Conservation (phyloP, 768 basidiomycete genomes). For the Lactifluus pinguis region DNA sequence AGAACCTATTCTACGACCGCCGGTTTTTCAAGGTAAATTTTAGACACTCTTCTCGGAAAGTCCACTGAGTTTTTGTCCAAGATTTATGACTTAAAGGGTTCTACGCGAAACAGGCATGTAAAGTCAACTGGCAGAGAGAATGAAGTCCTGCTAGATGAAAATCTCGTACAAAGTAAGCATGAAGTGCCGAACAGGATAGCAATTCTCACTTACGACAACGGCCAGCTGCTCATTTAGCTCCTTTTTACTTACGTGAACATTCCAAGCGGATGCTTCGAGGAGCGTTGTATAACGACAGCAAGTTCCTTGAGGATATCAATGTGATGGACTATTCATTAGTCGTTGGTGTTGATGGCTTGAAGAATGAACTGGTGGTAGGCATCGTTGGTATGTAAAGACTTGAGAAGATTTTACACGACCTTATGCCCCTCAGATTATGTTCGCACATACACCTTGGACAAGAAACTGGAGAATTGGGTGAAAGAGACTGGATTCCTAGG, state of each 20-base stretch:
- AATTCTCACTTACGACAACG: neutral
- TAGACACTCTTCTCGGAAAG: neutral
- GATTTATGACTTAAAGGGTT: constrained; percentile 98
- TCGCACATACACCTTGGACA: constrained; percentile 96
- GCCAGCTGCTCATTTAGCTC: constrained; percentile 75
- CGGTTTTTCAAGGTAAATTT: constrained; percentile 72
- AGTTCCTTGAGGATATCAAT: constrained; percentile 87
- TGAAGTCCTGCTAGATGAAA: constrained; percentile 93
- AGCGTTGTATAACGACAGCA: constrained; percentile 90
- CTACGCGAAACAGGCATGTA: constrained; percentile 87
- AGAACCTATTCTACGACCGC: constrained; percentile 91
- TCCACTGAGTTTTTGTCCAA: constrained; percentile 24
- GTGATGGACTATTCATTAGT: constrained; percentile 98
- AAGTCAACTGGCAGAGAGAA: constrained; percentile 84
- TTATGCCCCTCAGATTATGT: constrained; percentile 66
- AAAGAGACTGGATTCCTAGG: constrained; percentile 92
- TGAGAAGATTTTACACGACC: neutral
- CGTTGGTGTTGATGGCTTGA: constrained; percentile 85
- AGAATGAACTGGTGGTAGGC: constrained; percentile 88
- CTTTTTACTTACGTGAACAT: constrained; percentile 94
- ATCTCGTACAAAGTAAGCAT: constrained; percentile 75
- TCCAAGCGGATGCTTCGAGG: constrained; percentile 87
- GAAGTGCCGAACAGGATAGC: neutral
- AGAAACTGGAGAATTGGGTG: constrained; percentile 96
- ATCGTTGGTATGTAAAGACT: constrained; percentile 72